phyloP scores from a whole-genome alignment of 2,329 filamentous ascomycete species.

The Dothideomycetes sp. region DNA sequence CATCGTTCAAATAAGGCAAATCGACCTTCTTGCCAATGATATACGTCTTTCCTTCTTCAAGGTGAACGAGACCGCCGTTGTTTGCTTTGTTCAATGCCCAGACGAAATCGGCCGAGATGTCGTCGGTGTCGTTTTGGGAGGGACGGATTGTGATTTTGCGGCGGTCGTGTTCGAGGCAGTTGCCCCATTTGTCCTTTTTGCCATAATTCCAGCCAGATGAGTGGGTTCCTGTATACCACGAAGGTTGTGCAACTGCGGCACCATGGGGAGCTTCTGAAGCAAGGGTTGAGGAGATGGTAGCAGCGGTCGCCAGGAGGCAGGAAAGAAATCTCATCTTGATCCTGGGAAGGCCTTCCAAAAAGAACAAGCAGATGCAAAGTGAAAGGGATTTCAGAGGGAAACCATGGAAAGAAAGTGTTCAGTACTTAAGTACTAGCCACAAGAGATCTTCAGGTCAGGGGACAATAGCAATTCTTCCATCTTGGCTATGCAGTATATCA shows the following conservation, averaged over 20 bases:
- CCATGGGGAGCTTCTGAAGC: conserved; percentile 1
- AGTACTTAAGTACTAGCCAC: neutral
- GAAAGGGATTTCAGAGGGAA: too few relatives aligned
- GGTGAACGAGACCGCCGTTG: conserved; percentile 47
- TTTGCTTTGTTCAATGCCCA: conserved; percentile 48
- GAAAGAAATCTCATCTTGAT: neutral
- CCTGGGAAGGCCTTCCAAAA: neutral
- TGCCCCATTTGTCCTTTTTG: conserved; percentile 6
- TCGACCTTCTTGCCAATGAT: conserved; percentile 52
- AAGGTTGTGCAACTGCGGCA: neutral
- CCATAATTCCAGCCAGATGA: conserved; percentile 6
- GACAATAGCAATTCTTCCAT: conserved; percentile 2
- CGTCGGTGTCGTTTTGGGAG: conserved; percentile 46
- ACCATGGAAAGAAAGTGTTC: too few relatives aligned
- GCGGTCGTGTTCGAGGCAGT: conserved; percentile 1
- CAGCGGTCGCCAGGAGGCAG: neutral
- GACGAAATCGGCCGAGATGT: conserved; percentile 48
- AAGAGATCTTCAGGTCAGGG: neutral
- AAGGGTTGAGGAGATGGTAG: neutral
- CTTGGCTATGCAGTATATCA: conserved; percentile 10
- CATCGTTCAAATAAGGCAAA: conserved; percentile 48
- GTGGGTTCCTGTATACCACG: neutral
- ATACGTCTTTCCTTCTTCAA: conserved; percentile 46
- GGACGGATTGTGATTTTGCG: conserved; percentile 30
- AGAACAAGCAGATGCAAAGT: neutral